A percentile compares a stretch with the other conserved stretches of the same genome.
Conservation (phyloP, 306 rosid species). For the Fragaria ananassa region DNA sequence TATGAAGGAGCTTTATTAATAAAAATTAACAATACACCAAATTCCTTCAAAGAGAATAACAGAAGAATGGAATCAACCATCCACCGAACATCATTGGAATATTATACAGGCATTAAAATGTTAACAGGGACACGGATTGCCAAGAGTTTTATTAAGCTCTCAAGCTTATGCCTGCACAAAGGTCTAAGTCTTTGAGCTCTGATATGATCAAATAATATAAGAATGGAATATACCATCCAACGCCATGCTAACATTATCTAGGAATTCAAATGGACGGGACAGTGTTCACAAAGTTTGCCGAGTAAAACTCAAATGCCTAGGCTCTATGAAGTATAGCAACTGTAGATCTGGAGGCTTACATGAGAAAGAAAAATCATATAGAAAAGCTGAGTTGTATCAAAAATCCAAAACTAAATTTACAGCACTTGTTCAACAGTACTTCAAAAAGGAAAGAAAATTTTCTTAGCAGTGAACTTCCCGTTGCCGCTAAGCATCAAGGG, state of each 20-base stretch:
- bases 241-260: too few relatives aligned
- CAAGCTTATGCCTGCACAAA: too few relatives aligned
- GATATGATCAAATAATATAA: too few relatives aligned
- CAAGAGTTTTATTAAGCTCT: too few relatives aligned
- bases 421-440: background rate
- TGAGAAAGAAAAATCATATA: background rate
- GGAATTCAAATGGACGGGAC: too few relatives aligned
- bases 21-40: background rate
- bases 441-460: background rate
- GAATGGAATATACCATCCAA: too few relatives aligned
- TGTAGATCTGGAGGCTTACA: background rate
- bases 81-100: background rate
- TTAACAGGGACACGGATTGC: background rate
- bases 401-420: background rate
- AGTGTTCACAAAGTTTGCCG: background rate
- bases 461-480: background rate
- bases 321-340: background rate
- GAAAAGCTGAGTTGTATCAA: background rate
- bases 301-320: background rate
- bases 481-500: background rate
- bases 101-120: background rate
- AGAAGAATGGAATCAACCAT: background rate
- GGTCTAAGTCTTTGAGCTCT: too few relatives aligned
- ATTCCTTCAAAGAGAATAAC: background rate
- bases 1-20: background rate